A percentile compares a stretch with the other conserved stretches of the same genome.
Evolutionary conservation across 805 yeast genomes (phyloP).

Genomic region (Candida hungchunana): DNA sequence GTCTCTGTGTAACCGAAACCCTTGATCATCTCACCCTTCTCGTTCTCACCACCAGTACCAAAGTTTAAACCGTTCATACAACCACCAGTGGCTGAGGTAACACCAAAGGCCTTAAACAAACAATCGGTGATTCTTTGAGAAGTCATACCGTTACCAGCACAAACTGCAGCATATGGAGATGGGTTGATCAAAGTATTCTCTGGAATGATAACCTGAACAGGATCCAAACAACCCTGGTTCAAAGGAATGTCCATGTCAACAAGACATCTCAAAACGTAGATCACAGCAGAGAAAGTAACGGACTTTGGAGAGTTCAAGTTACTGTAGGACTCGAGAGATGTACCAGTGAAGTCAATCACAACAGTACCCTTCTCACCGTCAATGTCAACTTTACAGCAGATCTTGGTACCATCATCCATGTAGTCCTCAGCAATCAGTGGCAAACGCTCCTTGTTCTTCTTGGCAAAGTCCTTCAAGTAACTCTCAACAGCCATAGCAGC

Average conservation of each 20-base stretch:
- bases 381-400: constrained; percentile 39
- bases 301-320: constrained; percentile 54
- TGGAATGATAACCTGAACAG: constrained; percentile 47
- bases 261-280: constrained; percentile 49
- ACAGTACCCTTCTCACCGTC: constrained; percentile 36
- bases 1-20: constrained; percentile 55
- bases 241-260: constrained; percentile 86
- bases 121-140: constrained; percentile 54
- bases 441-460: constrained; percentile 32
- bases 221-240: constrained; percentile 87
- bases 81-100: constrained; percentile 56
- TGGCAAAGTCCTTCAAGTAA: constrained; percentile 35
- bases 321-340: constrained; percentile 48
- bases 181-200: constrained; percentile 34
- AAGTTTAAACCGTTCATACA: constrained; percentile 55
- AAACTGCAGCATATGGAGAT: constrained; percentile 41
- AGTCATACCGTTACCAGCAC: constrained; percentile 52
- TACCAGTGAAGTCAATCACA: constrained; percentile 48
- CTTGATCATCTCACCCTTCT: constrained; percentile 36
- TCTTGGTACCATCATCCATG: constrained; percentile 54
- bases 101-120: constrained; percentile 48
- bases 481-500: constrained; percentile 45
- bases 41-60: constrained; percentile 42
- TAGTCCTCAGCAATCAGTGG: constrained; percentile 43
- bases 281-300: constrained; percentile 48